Percentiles rank a stretch among this genome's conserved stretches.
These are phyloP conservation scores for Chlorophyllum brunneum DNA, from an alignment of 768 basidiomycete genomes.

Conservation along the genomic window DNA sequence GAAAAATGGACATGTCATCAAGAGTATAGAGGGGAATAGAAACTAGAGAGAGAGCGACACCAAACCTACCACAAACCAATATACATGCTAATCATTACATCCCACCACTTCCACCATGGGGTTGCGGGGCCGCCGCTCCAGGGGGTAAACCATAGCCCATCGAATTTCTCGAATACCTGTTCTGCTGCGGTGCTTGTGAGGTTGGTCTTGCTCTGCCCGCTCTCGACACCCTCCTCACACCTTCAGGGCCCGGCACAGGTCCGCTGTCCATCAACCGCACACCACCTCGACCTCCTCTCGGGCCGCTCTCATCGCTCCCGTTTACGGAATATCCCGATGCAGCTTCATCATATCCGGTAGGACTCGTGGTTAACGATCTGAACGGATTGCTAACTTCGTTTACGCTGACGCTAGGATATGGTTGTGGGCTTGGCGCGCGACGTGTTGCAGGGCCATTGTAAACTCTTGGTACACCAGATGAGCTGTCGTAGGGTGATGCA, in stretches of 20 bases:
- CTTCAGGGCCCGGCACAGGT: slow-evolving; percentile 73
- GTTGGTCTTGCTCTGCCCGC: slow-evolving; percentile 53
- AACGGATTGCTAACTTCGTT: slow-evolving; percentile 54
- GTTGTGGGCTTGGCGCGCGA: slow-evolving; percentile 23
- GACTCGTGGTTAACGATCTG: slow-evolving; percentile 40
- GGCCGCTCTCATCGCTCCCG: slow-evolving; percentile 23
- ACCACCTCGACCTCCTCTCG: slow-evolving; percentile 44
- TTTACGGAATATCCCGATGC: slow-evolving; percentile 30
- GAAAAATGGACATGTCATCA: slow-evolving; percentile 9
- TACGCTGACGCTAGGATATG: slow-evolving; percentile 29
- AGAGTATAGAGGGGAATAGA: slow-evolving; percentile 3
- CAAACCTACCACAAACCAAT: slow-evolving; percentile 8
- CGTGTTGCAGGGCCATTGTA: slow-evolving; percentile 19
- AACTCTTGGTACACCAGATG: slow-evolving; percentile 3
- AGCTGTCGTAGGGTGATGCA: slow-evolving; percentile 23
- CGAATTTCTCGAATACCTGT: slow-evolving; percentile 68
- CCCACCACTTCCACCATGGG: slow-evolving; percentile 22
- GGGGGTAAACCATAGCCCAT: slow-evolving; percentile 57
- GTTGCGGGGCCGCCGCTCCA: slow-evolving; percentile 67
- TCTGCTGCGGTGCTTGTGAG: slow-evolving; percentile 57
- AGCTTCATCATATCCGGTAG: slow-evolving; percentile 35
- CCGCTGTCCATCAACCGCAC: slow-evolving; percentile 81
- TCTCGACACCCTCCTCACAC: slow-evolving; percentile 76
- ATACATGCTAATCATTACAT: slow-evolving; percentile 12
- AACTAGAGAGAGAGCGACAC: slow-evolving; percentile 10